phyloP scores from a whole-genome alignment of 2,329 filamentous ascomycete species.

The Penicillium sp. region DNA sequence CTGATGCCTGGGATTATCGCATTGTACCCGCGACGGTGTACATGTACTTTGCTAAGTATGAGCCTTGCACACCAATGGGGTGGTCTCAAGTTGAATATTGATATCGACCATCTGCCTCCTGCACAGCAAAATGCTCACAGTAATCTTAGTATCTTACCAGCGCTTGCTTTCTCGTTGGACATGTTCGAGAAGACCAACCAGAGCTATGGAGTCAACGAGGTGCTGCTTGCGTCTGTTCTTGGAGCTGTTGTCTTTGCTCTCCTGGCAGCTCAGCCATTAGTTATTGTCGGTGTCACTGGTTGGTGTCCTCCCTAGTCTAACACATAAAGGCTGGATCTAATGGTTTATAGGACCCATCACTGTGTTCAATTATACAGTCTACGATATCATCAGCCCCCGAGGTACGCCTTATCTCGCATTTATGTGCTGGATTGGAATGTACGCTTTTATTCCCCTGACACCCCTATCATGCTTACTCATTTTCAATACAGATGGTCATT shows the following conservation, averaged over 20 bases:
- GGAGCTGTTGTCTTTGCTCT: constrained; percentile 79
- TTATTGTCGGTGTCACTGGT: constrained; percentile 88
- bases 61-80: constrained; percentile 2
- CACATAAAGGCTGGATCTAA: constrained; percentile 10
- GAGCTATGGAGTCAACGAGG: constrained; percentile 88
- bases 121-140: constrained; percentile 6
- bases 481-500: constrained; percentile 67
- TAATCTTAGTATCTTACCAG: constrained; percentile 71
- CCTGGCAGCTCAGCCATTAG: constrained; percentile 78
- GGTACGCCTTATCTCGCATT: constrained; percentile 83
- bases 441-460: constrained; percentile 29
- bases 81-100: neutral
- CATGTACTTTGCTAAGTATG: constrained; percentile 93
- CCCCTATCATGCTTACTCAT: constrained; percentile 9
- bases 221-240: constrained; percentile 80
- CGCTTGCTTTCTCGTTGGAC: constrained; percentile 84
- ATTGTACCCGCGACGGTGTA: constrained; percentile 85
- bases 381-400: constrained; percentile 77
- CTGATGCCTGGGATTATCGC: constrained; percentile 85
- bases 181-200: constrained; percentile 88
- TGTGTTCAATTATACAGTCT: constrained; percentile 92
- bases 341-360: constrained; percentile 68
- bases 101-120: neutral
- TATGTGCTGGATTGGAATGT: constrained; percentile 88
- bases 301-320: constrained; percentile 5